These are phyloP conservation scores for Fraxinus quadrangulata DNA, from an alignment of 257 asterid species.

Conservation along the genomic window DNA sequence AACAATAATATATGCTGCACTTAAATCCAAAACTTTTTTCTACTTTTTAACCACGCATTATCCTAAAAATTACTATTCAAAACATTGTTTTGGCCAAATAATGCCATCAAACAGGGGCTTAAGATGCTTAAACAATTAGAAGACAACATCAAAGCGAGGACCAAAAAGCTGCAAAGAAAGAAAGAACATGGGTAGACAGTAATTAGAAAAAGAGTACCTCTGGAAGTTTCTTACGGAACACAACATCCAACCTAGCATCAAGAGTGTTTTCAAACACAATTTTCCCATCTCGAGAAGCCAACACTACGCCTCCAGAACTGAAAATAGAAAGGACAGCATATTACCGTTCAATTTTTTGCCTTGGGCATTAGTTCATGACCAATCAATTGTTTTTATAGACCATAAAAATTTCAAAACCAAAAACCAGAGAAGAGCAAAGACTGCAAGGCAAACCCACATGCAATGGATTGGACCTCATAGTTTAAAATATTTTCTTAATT, in stretches of 20 bases:
- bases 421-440: conserved; percentile 3
- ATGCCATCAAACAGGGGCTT: no score
- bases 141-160: background rate
- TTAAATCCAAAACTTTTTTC: no score
- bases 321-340: conserved; percentile 22
- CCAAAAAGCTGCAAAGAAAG: conserved; percentile 1
- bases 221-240: conserved; percentile 79
- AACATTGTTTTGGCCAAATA: no score
- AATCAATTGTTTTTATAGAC: conserved; percentile 6
- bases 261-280: conserved; percentile 94
- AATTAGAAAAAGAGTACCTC: conserved; percentile 53
- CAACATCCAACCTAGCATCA: conserved; percentile 89
- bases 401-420: conserved; percentile 11
- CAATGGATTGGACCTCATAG: background rate
- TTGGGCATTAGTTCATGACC: background rate
- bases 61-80: no score
- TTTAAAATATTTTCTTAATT: conserved; percentile 1
- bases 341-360: background rate
- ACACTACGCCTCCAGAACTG: conserved; percentile 91
- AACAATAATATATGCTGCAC: no score
- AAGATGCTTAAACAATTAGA: background rate
- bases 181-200: background rate
- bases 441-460: background rate
- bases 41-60: no score
- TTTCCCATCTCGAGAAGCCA: conserved; percentile 98